These are phyloP conservation scores for Scolecobasidium constrictum DNA, from an alignment of 2,329 filamentous ascomycete species.

Conservation along the genomic window DNA sequence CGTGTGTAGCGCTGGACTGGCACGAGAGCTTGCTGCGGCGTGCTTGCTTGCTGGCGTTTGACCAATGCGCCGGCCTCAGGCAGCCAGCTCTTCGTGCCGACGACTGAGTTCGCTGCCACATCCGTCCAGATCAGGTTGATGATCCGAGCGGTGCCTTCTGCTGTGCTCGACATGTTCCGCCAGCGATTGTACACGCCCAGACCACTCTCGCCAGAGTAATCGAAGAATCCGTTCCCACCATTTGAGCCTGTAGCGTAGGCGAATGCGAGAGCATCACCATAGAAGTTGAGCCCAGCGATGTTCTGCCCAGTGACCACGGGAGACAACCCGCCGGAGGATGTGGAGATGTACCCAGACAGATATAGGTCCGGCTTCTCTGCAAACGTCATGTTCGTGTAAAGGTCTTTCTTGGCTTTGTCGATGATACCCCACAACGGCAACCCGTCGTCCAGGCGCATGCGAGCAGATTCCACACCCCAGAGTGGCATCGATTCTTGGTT, in stretches of 20 bases:
- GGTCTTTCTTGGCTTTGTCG: conserved; percentile 16
- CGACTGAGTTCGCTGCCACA: conserved; percentile 29
- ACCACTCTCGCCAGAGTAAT: conserved; percentile 26
- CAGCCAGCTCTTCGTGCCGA: conserved; percentile 23
- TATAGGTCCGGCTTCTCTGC: conserved; percentile 21
- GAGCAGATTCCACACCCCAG: conserved; percentile 28
- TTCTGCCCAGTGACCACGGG: conserved; percentile 16
- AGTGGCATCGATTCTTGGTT: conserved; percentile 20
- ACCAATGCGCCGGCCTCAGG: conserved; percentile 2
- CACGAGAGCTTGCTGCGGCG: conserved; percentile 14
- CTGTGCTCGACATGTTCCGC: conserved; percentile 23
- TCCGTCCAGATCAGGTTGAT: conserved; percentile 37
- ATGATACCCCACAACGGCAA: conserved; percentile 32
- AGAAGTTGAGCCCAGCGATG: conserved; percentile 25
- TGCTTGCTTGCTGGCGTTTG: conserved; percentile 9
- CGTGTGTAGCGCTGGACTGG: conserved; percentile 18
- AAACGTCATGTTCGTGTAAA: conserved; percentile 21
- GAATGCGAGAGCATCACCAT: conserved; percentile 15
- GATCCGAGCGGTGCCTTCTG: conserved; percentile 22
- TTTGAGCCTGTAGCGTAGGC: conserved; percentile 12
- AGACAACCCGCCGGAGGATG: neutral
- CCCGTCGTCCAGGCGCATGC: conserved; percentile 16
- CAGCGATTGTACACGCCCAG: conserved; percentile 32
- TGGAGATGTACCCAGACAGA: conserved; percentile 18
- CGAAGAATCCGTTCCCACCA: conserved; percentile 10